Base-by-base conservation (phyloP, 441 rosid genomes). In the Cnidoscolus chayamansa region DNA sequence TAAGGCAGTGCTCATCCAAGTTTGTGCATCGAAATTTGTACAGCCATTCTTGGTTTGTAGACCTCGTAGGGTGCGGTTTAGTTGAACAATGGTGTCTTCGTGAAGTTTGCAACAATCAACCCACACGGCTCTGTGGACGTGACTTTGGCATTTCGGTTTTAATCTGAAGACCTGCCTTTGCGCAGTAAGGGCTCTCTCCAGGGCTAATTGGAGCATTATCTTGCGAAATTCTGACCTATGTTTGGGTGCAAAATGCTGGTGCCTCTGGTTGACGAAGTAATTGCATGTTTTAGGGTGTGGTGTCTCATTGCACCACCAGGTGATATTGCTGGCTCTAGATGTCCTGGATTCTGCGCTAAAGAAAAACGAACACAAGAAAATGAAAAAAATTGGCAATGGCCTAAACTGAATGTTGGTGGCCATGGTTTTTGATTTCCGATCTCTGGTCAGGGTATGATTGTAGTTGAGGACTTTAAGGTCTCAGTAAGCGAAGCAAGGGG, bases 1-100 rank as follows among this genome's bases (percentile, higher is more conserved):
- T 55, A 93, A 66, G 2, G 94, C 89, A 0, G 96, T 85, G 83
- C 96, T 93, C 5, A 91, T 88, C 96, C 97, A 93, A 0, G 98
- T 91, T 20, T 91, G 97, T 5, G 86, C 93, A 62, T 93, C 97
- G 4, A 90, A 84, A 67, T 83, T 75, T 5, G 88, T 71, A 77
- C 88, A 89, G 0, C 50, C 9, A 1, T 47, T 70, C 66, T 55
- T 73, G n/a, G 70, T 25, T 43, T 9, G 60, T 0, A 78, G 49
- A 15, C 92, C 89, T 3, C 71, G 73, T 0, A 87, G 51, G 10
- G 97, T 87, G 4, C 85, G 84, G 74, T 85, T 89, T 15, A 93
- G 81, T 64, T 93, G 97, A 45, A 79, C 10, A 70, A 89, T 62
- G 0, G 92, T 85, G 58, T 85, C 81, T 31, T 69, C 78, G 9